phyloP scores from a whole-genome alignment of 2,329 filamentous ascomycete genomes.

The Penicillium sp. region DNA sequence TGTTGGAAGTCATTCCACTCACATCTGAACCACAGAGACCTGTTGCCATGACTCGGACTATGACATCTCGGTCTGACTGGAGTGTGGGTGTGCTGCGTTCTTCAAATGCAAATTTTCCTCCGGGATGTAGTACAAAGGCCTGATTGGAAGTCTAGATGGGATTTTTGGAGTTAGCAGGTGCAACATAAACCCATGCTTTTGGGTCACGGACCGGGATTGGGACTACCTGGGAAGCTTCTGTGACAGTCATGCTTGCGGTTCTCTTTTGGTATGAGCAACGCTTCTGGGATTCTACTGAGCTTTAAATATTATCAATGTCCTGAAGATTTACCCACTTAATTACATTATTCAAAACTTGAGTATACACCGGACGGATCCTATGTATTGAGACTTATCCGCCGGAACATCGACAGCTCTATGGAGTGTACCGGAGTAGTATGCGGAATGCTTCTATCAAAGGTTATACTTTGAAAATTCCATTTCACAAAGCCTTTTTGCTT shows the following conservation, averaged over 20 bases:
- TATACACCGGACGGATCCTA: not conserved
- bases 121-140: constrained; percentile 22
- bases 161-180: not conserved
- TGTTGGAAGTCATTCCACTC: constrained; percentile 21
- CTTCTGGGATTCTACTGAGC: not conserved
- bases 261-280: not conserved
- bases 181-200: not conserved
- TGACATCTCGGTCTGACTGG: constrained; percentile 60
- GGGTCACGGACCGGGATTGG: not conserved
- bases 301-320: not conserved
- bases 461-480: too few species aligned
- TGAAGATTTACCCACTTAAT: not conserved
- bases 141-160: constrained; percentile 3
- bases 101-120: constrained; percentile 23
- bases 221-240: constrained; percentile 1
- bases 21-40: constrained; percentile 83
- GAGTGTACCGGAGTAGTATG: too few species aligned
- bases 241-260: not conserved
- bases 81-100: constrained; percentile 18
- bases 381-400: not conserved
- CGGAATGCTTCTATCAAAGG: too few species aligned
- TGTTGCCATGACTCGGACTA: constrained; percentile 74
- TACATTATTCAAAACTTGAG: not conserved
- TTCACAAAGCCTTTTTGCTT: too few species aligned
- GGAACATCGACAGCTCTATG: not conserved